Evolutionary conservation across 768 basidiomycete genomes (phyloP).

Genomic region (Candolleomyces aberdarensis): DNA sequence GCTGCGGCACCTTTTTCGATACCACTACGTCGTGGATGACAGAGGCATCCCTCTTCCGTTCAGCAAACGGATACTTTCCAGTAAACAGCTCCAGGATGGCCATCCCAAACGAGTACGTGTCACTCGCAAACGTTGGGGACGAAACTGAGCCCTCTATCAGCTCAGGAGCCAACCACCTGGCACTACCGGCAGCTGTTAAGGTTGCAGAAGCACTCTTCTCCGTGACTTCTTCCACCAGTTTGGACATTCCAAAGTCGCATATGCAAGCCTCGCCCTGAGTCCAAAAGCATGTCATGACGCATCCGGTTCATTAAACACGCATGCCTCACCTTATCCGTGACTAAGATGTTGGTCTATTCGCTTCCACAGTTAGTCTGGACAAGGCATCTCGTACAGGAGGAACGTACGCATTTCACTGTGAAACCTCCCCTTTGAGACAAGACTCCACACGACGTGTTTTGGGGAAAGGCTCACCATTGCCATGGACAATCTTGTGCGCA

Average conservation of each 20-base stretch:
- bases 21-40: conserved; percentile 45
- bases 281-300: conserved; percentile 4
- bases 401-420: conserved; percentile 59
- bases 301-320: background rate
- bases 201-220: conserved; percentile 44
- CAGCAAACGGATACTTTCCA: conserved; percentile 47
- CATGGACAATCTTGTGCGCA: conserved; percentile 48
- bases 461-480: conserved; percentile 44
- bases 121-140: conserved; percentile 44
- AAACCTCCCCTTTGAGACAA: background rate
- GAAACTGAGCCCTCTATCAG: conserved; percentile 42
- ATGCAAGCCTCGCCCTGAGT: conserved; percentile 51
- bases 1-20: conserved; percentile 35
- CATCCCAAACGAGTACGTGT: conserved; percentile 62
- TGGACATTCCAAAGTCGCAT: conserved; percentile 65
- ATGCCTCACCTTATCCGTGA: conserved; percentile 43
- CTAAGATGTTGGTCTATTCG: conserved; percentile 54
- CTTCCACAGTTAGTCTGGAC: conserved; percentile 3
- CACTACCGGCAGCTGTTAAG: conserved; percentile 44
- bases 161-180: conserved; percentile 64
- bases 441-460: too few relatives aligned
- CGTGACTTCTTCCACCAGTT: conserved; percentile 55
- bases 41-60: conserved; percentile 45
- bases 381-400: conserved; percentile 1
- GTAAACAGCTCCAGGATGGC: conserved; percentile 57